Conservation (phyloP, 2,329 filamentous ascomycete species). For the Stromatinia cepivora region DNA sequence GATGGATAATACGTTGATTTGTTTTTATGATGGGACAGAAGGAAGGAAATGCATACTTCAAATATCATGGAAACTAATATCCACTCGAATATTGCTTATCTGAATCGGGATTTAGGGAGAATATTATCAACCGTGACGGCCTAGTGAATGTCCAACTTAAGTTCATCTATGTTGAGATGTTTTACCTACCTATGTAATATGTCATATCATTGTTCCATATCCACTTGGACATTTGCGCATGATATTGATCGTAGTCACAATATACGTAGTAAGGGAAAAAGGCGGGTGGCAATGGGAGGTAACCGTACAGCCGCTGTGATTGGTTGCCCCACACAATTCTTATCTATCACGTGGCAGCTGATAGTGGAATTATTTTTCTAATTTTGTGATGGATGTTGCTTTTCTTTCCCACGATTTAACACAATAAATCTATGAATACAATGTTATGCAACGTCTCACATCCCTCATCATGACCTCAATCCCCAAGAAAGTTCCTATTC, state of each 20-base stretch:
- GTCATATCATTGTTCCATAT: background rate
- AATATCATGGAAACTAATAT: background rate
- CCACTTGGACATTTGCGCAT: background rate
- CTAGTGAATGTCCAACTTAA: background rate
- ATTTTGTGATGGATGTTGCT: background rate
- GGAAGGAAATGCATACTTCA: background rate
- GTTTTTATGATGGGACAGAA: background rate
- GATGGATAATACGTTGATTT: background rate
- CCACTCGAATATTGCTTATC: background rate
- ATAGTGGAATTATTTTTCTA: constrained; percentile 13
- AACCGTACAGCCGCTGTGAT: background rate
- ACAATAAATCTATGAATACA: constrained; percentile 10
- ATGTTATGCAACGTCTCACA: constrained; percentile 43
- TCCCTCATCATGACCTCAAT: constrained; percentile 59
- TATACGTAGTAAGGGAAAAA: background rate
- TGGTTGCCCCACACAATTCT: background rate
- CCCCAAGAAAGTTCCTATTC: constrained; percentile 75
- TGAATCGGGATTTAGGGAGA: background rate
- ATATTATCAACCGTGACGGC: background rate
- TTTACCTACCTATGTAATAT: background rate
- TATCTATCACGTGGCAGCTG: background rate
- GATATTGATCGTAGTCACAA: background rate
- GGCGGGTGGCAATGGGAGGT: background rate
- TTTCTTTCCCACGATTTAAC: background rate
- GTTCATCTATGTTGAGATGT: background rate